A percentile compares a stretch with the other conserved stretches of the same genome.
phyloP scores from a whole-genome alignment of 2,329 filamentous ascomycete species.

The Aspergillus intermedius region DNA sequence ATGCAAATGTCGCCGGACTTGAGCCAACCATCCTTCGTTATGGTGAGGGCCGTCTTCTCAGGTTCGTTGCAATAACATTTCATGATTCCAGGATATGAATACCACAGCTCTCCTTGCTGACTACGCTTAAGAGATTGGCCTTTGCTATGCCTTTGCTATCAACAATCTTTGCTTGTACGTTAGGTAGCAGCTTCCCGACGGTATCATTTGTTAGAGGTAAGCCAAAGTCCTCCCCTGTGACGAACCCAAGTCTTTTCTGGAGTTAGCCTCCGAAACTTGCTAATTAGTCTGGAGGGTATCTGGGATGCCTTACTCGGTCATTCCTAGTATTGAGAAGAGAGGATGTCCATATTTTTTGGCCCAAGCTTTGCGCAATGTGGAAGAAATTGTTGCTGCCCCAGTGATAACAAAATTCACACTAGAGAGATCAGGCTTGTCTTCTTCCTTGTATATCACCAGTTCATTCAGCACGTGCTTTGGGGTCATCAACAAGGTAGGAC shows the following conservation, averaged over 20 bases:
- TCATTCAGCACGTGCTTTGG: neutral
- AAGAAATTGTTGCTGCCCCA: neutral
- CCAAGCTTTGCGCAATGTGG: neutral
- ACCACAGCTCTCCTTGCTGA: neutral
- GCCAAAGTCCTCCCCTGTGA: neutral
- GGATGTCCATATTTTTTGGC: neutral
- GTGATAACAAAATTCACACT: neutral
- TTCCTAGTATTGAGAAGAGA: neutral
- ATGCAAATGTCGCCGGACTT: neutral
- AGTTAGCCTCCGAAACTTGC: neutral
- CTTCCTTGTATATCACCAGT: neutral
- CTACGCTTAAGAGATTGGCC: neutral
- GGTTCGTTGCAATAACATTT: neutral
- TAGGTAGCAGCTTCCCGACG: neutral
- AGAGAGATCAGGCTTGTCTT: neutral
- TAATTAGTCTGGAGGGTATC: neutral
- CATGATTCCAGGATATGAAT: neutral
- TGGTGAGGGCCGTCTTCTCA: neutral
- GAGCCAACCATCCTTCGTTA: neutral
- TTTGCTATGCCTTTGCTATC: too few relatives aligned
- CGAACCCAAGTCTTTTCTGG: neutral
- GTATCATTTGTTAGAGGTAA: neutral
- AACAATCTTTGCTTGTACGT: neutral
- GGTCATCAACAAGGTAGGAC: neutral
- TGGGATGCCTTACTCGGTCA: neutral